phyloP scores from a whole-genome alignment of 306 rosid genomes.

The Prunus salicina region DNA sequence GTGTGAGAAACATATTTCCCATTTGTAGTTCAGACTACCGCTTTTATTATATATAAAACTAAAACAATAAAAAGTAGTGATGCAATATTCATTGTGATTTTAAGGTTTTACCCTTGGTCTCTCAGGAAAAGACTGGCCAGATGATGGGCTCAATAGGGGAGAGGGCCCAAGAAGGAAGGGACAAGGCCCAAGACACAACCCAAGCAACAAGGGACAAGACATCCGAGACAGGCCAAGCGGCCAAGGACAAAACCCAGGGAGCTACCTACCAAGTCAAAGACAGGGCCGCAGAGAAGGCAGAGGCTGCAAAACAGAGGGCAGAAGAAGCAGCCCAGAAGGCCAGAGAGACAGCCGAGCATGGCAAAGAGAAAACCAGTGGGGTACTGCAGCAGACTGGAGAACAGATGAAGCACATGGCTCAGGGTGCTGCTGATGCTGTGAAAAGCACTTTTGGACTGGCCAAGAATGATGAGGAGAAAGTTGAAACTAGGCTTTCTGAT shows the following conservation, averaged over 20 bases:
- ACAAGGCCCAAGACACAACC: constrained; percentile 22
- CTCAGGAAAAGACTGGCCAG: constrained; percentile 47
- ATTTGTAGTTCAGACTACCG: accelerated
- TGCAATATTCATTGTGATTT: too few relatives aligned
- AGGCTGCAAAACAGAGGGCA: constrained; percentile 3
- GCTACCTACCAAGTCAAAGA: constrained; percentile 9
- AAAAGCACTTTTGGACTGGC: constrained; percentile 61
- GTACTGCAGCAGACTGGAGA: constrained; percentile 55
- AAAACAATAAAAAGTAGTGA: too few relatives aligned
- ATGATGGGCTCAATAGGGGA: constrained; percentile 34
- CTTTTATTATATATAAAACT: too few relatives aligned
- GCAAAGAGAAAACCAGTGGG: constrained; percentile 30
- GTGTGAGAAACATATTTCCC: accelerated
- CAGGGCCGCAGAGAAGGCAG: constrained; percentile 3
- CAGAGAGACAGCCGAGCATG: not conserved
- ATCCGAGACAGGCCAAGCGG: constrained; percentile 16
- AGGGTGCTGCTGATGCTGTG: constrained; percentile 47
- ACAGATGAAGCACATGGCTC: constrained; percentile 48
- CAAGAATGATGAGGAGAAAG: constrained; percentile 6
- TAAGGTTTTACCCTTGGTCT: too few relatives aligned
- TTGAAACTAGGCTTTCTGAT: not conserved
- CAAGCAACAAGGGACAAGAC: constrained; percentile 33
- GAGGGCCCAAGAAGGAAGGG: constrained; percentile 33
- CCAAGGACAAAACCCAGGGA: constrained; percentile 18
- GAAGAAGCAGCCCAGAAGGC: not conserved